Percentiles rank a stretch among this genome's conserved stretches.
phyloP scores from a whole-genome alignment of 768 basidiomycete species.

The Mrakia hoshinonis region DNA sequence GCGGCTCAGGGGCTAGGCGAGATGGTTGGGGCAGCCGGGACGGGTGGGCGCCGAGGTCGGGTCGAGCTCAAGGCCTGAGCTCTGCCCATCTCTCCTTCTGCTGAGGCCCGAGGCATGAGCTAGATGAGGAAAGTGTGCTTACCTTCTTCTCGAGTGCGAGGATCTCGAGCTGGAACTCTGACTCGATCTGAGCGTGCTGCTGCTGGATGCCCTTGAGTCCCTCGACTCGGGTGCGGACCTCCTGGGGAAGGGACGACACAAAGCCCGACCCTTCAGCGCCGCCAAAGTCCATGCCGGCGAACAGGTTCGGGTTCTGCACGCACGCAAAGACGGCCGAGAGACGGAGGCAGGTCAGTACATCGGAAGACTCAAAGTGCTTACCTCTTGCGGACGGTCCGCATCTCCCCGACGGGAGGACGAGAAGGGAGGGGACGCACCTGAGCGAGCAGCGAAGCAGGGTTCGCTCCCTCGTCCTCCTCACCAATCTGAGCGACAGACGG shows the following conservation, averaged over 20 bases:
- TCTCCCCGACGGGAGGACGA: conserved; percentile 8
- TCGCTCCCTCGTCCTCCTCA: conserved; percentile 50
- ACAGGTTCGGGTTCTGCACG: conserved; percentile 13
- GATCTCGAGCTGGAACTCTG: conserved; percentile 85
- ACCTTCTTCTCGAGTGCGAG: conserved; percentile 95
- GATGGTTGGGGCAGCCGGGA: not conserved
- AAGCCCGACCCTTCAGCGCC: conserved; percentile 51
- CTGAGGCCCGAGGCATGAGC: too few species aligned
- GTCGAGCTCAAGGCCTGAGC: too few species aligned
- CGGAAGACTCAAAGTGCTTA: too few species aligned
- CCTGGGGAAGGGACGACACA: conserved; percentile 58
- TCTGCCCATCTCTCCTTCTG: too few species aligned
- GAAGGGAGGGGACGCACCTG: conserved; percentile 39
- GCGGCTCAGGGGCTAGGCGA: not conserved
- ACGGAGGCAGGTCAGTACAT: too few species aligned
- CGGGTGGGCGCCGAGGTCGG: not conserved
- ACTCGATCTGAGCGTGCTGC: conserved; percentile 80
- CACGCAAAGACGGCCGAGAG: too few species aligned
- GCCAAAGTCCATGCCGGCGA: not conserved
- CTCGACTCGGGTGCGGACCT: conserved; percentile 75
- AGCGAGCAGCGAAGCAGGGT: conserved; percentile 40
- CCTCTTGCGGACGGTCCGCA: not conserved
- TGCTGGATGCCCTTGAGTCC: conserved; percentile 88
- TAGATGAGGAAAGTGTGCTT: too few species aligned
- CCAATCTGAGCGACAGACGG: conserved; percentile 12